Percentiles rank a stretch among this genome's conserved stretches.
phyloP scores from a whole-genome alignment of 768 basidiomycete species.

The Mycena amicta region DNA sequence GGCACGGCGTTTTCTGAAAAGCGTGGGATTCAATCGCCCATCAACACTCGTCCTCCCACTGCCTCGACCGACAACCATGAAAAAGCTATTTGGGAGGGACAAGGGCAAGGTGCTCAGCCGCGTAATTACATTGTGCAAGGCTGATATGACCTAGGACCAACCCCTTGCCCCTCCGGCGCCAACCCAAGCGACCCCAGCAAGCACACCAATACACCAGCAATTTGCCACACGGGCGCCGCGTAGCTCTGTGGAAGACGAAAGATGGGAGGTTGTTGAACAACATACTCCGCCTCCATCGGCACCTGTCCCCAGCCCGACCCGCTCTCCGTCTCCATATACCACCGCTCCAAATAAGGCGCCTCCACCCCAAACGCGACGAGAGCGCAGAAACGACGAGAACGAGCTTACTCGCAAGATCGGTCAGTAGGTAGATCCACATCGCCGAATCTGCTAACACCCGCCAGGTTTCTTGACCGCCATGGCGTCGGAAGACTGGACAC shows the following conservation, averaged over 20 bases:
- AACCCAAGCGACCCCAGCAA: background rate
- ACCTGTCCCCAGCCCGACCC: constrained; percentile 39
- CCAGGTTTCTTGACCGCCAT: constrained; percentile 76
- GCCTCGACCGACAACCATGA: constrained; percentile 42
- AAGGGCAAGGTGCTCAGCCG: constrained; percentile 41
- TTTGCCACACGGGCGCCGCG: constrained; percentile 33
- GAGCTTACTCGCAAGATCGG: constrained; percentile 76
- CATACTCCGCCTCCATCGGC: constrained; percentile 41
- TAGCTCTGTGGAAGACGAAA: constrained; percentile 42
- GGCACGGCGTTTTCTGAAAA: no score
- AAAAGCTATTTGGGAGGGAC: constrained; percentile 59
- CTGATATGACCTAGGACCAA: constrained; percentile 24
- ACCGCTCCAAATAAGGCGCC: constrained; percentile 28
- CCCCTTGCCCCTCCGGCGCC: constrained; percentile 12
- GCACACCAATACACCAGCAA: constrained; percentile 43
- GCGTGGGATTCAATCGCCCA: no score
- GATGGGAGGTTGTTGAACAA: constrained; percentile 46
- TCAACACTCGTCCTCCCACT: no score
- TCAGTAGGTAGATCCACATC: constrained; percentile 29
- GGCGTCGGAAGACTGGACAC: constrained; percentile 77
- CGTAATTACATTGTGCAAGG: constrained; percentile 30
- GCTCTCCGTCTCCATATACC: constrained; percentile 53
- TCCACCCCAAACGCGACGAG: constrained; percentile 22
- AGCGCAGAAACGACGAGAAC: constrained; percentile 47
- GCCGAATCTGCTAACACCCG: constrained; percentile 3